These are phyloP conservation scores for Linnemannia hyalina DNA, from an alignment of 192 early-diverging fungal species.

Conservation along the genomic window DNA sequence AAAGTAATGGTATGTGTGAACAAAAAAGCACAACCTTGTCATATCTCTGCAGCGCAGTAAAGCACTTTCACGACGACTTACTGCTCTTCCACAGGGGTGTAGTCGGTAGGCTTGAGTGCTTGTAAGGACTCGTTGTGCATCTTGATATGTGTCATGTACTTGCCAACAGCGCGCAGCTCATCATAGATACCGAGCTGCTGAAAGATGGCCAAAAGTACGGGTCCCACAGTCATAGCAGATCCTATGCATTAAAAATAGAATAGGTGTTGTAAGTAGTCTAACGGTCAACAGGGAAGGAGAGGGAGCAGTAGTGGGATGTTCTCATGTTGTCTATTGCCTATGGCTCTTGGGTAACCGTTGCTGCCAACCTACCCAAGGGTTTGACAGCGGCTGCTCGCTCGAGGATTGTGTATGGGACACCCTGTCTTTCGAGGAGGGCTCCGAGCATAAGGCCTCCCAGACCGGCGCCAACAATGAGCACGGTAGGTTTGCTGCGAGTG, in stretches of 20 bases:
- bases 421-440: not conserved
- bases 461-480: constrained; percentile 1
- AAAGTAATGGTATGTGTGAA: too few species aligned
- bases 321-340: too few species aligned
- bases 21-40: too few species aligned
- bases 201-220: not conserved
- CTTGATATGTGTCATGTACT: not conserved
- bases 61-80: not conserved
- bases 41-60: not conserved
- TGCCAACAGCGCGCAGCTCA: not conserved
- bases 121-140: not conserved
- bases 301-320: too few species aligned
- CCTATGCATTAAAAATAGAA: not conserved
- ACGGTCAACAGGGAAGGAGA: not conserved
- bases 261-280: not conserved
- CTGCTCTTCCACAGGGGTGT: not conserved
- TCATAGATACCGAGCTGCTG: constrained; percentile 10
- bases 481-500: not conserved
- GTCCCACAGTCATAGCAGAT: constrained; percentile 6
- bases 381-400: not conserved
- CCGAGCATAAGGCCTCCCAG: constrained; percentile 17
- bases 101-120: constrained; percentile 1
- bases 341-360: not conserved
- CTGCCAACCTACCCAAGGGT: not conserved
- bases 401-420: not conserved